phyloP scores from a whole-genome alignment of 2,329 filamentous ascomycete genomes.

The Penicillium sp. region DNA sequence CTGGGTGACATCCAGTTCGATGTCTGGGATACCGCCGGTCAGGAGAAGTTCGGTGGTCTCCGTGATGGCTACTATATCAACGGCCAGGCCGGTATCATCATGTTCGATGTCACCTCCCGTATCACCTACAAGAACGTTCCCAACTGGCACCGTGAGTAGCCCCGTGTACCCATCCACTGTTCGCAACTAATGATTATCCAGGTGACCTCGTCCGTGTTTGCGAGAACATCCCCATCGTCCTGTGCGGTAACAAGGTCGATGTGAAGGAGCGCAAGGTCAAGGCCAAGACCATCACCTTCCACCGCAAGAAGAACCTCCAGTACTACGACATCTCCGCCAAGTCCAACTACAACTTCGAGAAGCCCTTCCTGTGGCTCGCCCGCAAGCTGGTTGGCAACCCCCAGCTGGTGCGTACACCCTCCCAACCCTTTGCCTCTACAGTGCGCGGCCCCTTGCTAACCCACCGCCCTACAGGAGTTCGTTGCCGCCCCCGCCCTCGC shows the following conservation, averaged over 20 bases:
- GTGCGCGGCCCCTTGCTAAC: constrained; percentile 20
- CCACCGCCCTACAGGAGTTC: constrained; percentile 65
- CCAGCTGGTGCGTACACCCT: constrained; percentile 59
- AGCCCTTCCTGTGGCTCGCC: constrained; percentile 99
- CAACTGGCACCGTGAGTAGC: constrained; percentile 98
- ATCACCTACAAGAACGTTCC: constrained; percentile 99
- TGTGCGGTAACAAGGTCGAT: constrained; percentile 99
- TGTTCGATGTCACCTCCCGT: constrained; percentile 99
- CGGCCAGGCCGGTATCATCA: constrained; percentile 99
- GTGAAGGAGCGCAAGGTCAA: constrained; percentile 99
- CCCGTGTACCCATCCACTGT: not conserved
- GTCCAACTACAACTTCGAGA: constrained; percentile 99
- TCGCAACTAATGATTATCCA: constrained; percentile 35
- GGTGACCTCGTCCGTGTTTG: constrained; percentile 98
- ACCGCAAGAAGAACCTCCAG: constrained; percentile 99
- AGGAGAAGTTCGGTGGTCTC: constrained; percentile 99
- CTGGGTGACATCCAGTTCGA: constrained; percentile 96
- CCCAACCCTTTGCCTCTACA: constrained; percentile 14
- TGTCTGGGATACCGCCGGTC: constrained; percentile 97
- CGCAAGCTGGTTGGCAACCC: constrained; percentile 97
- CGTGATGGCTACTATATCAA: constrained; percentile 99
- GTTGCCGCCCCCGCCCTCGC: constrained; percentile 92
- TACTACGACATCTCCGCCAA: constrained; percentile 99
- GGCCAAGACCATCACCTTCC: constrained; percentile 99
- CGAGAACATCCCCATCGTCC: constrained; percentile 98